phyloP scores from a whole-genome alignment of 1,284 basidiomycete species.

The Malassezia vespertilionis region DNA sequence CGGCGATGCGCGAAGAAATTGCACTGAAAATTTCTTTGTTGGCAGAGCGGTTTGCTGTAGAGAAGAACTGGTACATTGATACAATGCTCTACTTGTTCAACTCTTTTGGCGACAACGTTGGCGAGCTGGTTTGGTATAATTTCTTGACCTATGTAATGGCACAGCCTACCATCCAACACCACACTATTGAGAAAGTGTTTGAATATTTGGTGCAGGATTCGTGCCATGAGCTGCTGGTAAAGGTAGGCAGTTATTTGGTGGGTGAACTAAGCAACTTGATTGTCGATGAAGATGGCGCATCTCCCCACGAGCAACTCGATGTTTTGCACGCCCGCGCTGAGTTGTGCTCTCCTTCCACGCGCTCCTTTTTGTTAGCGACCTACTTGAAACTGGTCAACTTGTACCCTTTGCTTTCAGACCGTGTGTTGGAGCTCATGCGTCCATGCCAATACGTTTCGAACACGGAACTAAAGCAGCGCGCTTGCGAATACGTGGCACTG shows the following conservation, averaged over 20 bases:
- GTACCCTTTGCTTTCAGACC: slow-evolving; percentile 93
- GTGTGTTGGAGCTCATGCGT: slow-evolving; percentile 75
- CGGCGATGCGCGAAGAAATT: slow-evolving; percentile 92
- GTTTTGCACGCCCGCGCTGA: slow-evolving; percentile 88
- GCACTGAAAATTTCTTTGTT: slow-evolving; percentile 95
- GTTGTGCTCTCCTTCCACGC: slow-evolving; percentile 81
- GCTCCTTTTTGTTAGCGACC: slow-evolving; percentile 82
- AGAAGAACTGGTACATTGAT: slow-evolving; percentile 51
- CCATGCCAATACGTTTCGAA: slow-evolving; percentile 69
- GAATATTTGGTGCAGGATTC: slow-evolving; percentile 75
- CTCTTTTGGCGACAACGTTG: slow-evolving; percentile 92
- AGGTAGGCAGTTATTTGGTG: slow-evolving; percentile 86
- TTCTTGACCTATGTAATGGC: slow-evolving; percentile 97
- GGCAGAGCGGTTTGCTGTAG: slow-evolving; percentile 88
- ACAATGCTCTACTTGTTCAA: slow-evolving; percentile 89
- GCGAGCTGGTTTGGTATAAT: slow-evolving; percentile 98
- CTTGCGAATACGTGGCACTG: slow-evolving; percentile 54
- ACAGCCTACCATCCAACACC: slow-evolving; percentile 50
- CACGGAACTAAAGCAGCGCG: slow-evolving; percentile 91
- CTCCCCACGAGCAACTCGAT: slow-evolving; percentile 88
- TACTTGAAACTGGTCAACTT: slow-evolving; percentile 99
- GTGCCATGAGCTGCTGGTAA: slow-evolving; percentile 93
- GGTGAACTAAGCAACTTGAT: slow-evolving; percentile 90
- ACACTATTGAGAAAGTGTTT: slow-evolving; percentile 59
- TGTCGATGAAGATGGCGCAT: slow-evolving; percentile 84